Percentiles rank a stretch among this genome's conserved stretches.
These are phyloP conservation scores for Pythium chondricola DNA, from an alignment of 352 stramenopile genomes.

Conservation along the genomic window DNA sequence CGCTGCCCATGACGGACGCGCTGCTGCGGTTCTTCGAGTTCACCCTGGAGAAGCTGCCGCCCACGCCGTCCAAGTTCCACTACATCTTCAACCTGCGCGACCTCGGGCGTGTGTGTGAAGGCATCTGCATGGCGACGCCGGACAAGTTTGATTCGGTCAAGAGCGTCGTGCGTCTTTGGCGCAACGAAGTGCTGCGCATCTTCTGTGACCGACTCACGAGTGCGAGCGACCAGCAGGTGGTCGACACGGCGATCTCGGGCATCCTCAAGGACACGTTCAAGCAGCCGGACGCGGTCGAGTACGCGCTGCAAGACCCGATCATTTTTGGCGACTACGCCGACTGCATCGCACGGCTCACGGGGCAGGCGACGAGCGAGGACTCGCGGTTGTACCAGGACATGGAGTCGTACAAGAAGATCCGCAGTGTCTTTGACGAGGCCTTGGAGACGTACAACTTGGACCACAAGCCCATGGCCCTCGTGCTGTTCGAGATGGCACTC, in stretches of 20 bases:
- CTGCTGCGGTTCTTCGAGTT: constrained; percentile 89
- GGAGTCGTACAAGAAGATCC: constrained; percentile 86
- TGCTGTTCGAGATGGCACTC: constrained; percentile 95
- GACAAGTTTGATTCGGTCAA: constrained; percentile 76
- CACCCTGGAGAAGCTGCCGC: constrained; percentile 87
- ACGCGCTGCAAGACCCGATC: constrained; percentile 68
- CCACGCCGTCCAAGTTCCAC: constrained; percentile 94
- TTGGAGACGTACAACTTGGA: constrained; percentile 93
- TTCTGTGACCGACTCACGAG: constrained; percentile 92
- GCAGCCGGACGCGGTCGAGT: constrained; percentile 41
- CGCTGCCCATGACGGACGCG: constrained; percentile 76
- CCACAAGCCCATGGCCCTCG: constrained; percentile 93
- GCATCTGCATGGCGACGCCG: constrained; percentile 90
- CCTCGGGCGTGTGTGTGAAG: constrained; percentile 91
- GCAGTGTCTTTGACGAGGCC: constrained; percentile 90
- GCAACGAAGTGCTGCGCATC: constrained; percentile 91
- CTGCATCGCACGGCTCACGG: constrained; percentile 65
- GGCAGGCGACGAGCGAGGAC: constrained; percentile 58
- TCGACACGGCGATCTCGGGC: constrained; percentile 67
- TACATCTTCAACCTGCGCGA: constrained; percentile 97
- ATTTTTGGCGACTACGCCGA: constrained; percentile 93
- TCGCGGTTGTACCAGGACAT: constrained; percentile 92
- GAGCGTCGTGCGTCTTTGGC: constrained; percentile 87
- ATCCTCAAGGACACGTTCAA: constrained; percentile 75
- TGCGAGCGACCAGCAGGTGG: constrained; percentile 75